Percentiles rank a stretch among this genome's conserved stretches.
Conservation (phyloP, 2,329 filamentous ascomycete species). For the Pleomassaria siparia region DNA sequence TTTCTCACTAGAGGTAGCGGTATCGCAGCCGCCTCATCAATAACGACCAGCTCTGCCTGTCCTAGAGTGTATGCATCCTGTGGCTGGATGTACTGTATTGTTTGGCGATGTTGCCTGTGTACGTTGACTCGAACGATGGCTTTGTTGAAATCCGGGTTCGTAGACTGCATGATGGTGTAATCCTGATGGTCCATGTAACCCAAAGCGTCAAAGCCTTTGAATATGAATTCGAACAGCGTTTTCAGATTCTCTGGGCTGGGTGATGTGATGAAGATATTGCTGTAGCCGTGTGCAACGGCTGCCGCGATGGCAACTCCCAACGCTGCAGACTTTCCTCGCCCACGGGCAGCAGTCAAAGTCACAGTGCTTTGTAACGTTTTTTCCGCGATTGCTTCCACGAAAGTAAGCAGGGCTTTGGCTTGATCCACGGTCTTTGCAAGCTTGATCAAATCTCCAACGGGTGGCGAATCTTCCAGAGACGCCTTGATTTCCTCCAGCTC, state of each 20-base stretch:
- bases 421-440: conserved; percentile 92
- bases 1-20: conserved; percentile 89
- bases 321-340: conserved; percentile 94
- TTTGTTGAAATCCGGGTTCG: conserved; percentile 98
- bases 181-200: conserved; percentile 94
- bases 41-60: conserved; percentile 92
- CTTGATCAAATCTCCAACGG: conserved; percentile 79
- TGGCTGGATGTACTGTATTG: conserved; percentile 96
- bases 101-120: conserved; percentile 91
- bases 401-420: conserved; percentile 93
- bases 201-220: conserved; percentile 95
- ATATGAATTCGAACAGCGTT: conserved; percentile 96
- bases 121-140: conserved; percentile 97
- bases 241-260: conserved; percentile 98
- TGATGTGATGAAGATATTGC: conserved; percentile 98
- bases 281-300: conserved; percentile 93
- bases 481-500: conserved; percentile 89
- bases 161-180: conserved; percentile 97
- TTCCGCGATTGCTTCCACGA: conserved; percentile 93
- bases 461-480: conserved; percentile 78
- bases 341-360: conserved; percentile 87
- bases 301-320: conserved; percentile 92
- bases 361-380: conserved; percentile 95
- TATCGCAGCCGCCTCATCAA: conserved; percentile 96
- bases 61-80: conserved; percentile 94